phyloP scores from a whole-genome alignment of 345 rosid genomes.

The Xanthoceras sorbifolium region DNA sequence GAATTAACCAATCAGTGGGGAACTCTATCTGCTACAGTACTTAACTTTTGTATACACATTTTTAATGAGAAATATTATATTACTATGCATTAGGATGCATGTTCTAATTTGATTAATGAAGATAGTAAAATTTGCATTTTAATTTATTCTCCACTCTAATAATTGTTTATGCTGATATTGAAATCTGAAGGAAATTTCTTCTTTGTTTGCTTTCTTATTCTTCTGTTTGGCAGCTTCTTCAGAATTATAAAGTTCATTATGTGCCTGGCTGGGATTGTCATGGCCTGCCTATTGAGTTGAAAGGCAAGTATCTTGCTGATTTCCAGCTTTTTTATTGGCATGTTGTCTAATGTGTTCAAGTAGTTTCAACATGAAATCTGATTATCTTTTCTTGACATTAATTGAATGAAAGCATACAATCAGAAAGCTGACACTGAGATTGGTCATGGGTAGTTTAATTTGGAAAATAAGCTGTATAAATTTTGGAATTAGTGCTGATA shows the following conservation, averaged over 20 bases:
- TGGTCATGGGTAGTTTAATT: not conserved
- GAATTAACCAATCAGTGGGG: not conserved
- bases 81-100: not conserved
- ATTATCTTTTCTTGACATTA: not conserved
- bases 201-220: slow-evolving; percentile 18
- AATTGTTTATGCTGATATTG: not conserved
- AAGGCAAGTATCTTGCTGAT: slow-evolving; percentile 60
- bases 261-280: slow-evolving; percentile 99
- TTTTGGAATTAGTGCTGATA: not conserved
- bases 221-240: slow-evolving; percentile 66
- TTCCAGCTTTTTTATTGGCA: slow-evolving; percentile 9
- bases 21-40: not conserved
- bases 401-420: not conserved
- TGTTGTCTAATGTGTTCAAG: not conserved
- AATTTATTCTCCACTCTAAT: not conserved
- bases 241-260: slow-evolving; percentile 78
- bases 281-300: slow-evolving; percentile 95
- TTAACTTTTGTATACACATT: not conserved
- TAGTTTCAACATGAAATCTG: not conserved
- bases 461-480: not conserved
- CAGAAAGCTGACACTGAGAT: not conserved
- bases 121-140: not conserved
- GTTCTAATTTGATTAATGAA: not conserved
- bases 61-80: not conserved
- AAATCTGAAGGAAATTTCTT: slow-evolving; percentile 12